A percentile compares a stretch with the other conserved stretches of the same genome.
Evolutionary conservation across 495 filamentous ascomycete species (phyloP).

Genomic region (Darksidea phi): DNA sequence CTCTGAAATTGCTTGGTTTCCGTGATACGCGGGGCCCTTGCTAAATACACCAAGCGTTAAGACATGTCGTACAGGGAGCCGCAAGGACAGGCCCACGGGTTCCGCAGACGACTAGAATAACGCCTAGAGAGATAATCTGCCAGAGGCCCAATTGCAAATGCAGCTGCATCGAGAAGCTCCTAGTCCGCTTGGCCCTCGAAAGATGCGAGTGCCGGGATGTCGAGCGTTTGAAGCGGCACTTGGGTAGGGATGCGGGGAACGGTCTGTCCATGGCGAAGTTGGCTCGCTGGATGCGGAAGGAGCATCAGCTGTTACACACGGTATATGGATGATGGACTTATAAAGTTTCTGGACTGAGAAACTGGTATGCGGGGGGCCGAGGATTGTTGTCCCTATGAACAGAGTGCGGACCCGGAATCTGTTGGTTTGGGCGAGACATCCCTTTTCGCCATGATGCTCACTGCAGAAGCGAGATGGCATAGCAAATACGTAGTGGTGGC

Average conservation of each 20-base stretch:
- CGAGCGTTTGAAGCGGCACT: slow-evolving; percentile 6
- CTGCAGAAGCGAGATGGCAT: not conserved
- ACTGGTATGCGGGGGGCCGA: not conserved
- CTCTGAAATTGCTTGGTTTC: not conserved
- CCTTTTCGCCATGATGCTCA: too few relatives aligned
- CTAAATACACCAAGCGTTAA: not conserved
- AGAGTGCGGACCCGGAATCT: too few relatives aligned
- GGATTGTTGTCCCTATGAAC: too few relatives aligned
- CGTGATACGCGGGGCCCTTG: not conserved
- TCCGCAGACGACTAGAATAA: slow-evolving; percentile 18
- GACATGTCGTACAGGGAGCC: slow-evolving; percentile 11
- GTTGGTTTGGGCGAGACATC: too few relatives aligned
- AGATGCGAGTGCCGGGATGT: slow-evolving; percentile 4
- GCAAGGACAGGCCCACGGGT: not conserved
- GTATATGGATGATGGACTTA: too few relatives aligned
- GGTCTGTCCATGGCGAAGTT: not conserved
- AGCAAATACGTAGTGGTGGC: slow-evolving; percentile 12
- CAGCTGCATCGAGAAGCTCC: not conserved
- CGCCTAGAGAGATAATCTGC: slow-evolving; percentile 9
- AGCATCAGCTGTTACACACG: not conserved
- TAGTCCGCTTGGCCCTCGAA: not conserved
- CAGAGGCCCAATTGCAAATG: slow-evolving; percentile 25
- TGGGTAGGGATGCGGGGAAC: slow-evolving; percentile 4
- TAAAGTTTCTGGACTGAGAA: not conserved
- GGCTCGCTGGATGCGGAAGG: slow-evolving; percentile 6